phyloP scores from a whole-genome alignment of 2,329 filamentous ascomycete genomes.

The Chaetomiaceae sp. region DNA sequence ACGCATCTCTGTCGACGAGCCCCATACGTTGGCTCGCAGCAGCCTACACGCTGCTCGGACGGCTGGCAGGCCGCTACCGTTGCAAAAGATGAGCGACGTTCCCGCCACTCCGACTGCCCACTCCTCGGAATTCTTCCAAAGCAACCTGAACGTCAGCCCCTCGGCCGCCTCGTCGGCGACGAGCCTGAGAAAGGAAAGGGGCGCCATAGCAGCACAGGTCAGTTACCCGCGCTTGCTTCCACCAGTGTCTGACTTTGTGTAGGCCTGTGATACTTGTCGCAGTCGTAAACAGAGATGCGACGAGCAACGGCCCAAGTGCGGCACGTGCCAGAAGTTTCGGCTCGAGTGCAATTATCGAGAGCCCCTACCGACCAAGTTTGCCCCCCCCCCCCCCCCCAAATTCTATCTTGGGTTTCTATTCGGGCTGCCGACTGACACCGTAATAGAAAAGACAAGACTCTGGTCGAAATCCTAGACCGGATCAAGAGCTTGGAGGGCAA shows the following conservation, averaged over 20 bases:
- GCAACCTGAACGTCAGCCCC: constrained; percentile 4
- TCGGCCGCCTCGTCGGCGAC: constrained; percentile 3
- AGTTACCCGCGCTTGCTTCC: too few relatives aligned
- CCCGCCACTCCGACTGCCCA: constrained; percentile 14
- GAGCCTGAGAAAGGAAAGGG: constrained; percentile 40
- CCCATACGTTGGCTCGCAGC: background rate
- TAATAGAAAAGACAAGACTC: constrained; percentile 57
- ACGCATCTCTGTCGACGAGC: background rate
- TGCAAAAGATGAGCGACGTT: constrained; percentile 16
- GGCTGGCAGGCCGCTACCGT: background rate
- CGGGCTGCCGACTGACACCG: constrained; percentile 22
- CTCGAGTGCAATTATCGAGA: constrained; percentile 58
- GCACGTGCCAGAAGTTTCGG: constrained; percentile 53
- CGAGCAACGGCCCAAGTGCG: constrained; percentile 57
- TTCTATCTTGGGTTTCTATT: background rate
- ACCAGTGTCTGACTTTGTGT: too few relatives aligned
- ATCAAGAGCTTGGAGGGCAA: constrained; percentile 53
- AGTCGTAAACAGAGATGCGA: constrained; percentile 61
- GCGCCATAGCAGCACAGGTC: constrained; percentile 46
- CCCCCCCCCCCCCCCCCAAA: background rate
- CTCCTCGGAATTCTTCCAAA: background rate
- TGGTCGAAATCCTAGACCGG: constrained; percentile 56
- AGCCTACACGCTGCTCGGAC: background rate
- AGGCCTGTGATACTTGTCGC: constrained; percentile 58
- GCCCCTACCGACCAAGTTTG: constrained; percentile 59